Conservation (phyloP, 331 rosid genomes). For the Prunus yedoensis region DNA sequence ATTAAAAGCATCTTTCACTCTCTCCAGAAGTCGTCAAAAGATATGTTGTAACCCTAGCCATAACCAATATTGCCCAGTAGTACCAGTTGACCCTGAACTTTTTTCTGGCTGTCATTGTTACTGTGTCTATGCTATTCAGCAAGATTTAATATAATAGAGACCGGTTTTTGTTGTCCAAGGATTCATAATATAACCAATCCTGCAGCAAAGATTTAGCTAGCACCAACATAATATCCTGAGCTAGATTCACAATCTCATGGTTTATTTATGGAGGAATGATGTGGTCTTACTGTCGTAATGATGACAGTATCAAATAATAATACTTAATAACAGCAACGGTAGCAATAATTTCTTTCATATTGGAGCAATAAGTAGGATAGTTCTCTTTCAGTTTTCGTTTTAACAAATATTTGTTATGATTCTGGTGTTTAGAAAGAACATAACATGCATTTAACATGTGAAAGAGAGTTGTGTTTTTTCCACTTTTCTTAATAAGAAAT, state of each 20-base stretch:
- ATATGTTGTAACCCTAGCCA: not conserved
- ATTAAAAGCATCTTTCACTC: not conserved
- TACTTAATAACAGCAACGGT: not conserved
- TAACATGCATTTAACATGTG: not conserved
- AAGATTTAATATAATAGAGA: not conserved
- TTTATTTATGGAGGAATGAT: too few species aligned
- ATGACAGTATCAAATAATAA: not conserved
- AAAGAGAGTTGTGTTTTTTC: not conserved
- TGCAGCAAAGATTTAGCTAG: not conserved
- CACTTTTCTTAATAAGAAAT: not conserved
- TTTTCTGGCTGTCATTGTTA: not conserved
- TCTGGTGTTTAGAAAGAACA: not conserved
- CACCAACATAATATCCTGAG: not conserved
- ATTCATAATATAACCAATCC: not conserved
- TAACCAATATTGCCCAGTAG: not conserved
- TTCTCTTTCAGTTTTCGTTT: not conserved
- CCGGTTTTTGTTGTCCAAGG: not conserved
- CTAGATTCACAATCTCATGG: not conserved
- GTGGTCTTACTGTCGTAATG: not conserved
- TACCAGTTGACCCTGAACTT: not conserved
- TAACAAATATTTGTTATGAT: not conserved
- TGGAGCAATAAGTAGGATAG: not conserved
- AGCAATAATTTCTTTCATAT: not conserved
- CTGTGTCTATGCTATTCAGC: not conserved
- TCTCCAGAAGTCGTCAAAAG: not conserved